Evolutionary conservation across 352 stramenopile species (phyloP).

Genomic region (Plasmopara halstedii): DNA sequence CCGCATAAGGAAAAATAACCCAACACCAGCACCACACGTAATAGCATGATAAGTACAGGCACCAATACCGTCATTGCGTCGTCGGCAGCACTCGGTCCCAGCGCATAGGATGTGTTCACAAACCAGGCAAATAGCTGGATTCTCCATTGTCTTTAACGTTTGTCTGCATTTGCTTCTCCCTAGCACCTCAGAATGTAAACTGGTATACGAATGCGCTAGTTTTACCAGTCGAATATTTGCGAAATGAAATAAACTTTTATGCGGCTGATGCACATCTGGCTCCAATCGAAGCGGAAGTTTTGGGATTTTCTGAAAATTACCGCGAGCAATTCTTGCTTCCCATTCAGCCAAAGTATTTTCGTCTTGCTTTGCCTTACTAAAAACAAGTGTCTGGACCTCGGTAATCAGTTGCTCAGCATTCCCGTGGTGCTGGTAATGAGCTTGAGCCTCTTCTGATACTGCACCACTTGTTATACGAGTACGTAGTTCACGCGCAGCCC

Average conservation of each 20-base stretch:
- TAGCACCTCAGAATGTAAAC: conserved; percentile 66
- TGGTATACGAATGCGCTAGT: conserved; percentile 64
- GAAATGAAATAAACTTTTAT: conserved; percentile 39
- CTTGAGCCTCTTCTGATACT: conserved; percentile 38
- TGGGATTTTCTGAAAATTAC: conserved; percentile 46
- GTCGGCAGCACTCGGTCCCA: conserved; percentile 73
- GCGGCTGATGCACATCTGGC: conserved; percentile 26
- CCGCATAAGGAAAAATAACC: conserved; percentile 78
- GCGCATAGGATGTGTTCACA: conserved; percentile 74
- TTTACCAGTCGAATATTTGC: conserved; percentile 57
- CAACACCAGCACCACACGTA: conserved; percentile 59
- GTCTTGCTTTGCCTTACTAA: neutral
- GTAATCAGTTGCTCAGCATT: conserved; percentile 34
- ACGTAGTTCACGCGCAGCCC: conserved; percentile 45
- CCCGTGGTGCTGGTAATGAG: conserved; percentile 48
- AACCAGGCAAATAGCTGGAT: conserved; percentile 71
- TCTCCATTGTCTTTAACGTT: conserved; percentile 65
- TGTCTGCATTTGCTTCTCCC: conserved; percentile 66
- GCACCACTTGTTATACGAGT: conserved; percentile 32
- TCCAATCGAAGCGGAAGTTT: conserved; percentile 44
- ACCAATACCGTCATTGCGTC: conserved; percentile 56
- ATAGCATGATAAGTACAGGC: conserved; percentile 72
- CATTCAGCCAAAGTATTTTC: conserved; percentile 1
- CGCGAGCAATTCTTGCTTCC: conserved; percentile 20
- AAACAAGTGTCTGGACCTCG: conserved; percentile 25